Evolutionary conservation across 2,329 filamentous ascomycete genomes (phyloP).

Genomic region (Sclerotinia nivalis): DNA sequence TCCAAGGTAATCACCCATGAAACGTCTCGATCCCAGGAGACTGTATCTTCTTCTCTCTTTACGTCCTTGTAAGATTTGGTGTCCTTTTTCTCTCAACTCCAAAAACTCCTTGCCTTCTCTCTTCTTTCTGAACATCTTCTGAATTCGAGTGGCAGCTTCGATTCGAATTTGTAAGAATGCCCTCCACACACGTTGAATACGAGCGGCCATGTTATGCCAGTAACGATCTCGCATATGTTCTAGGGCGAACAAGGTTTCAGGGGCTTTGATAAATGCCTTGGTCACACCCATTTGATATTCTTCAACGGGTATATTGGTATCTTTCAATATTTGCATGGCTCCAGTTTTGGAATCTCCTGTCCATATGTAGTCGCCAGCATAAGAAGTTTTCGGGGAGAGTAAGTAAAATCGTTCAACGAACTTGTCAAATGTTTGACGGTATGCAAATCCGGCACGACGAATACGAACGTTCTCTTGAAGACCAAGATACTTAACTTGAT

Average conservation of each 20-base stretch:
- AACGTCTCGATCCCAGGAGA: slow-evolving; percentile 85
- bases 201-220: slow-evolving; percentile 99
- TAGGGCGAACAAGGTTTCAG: slow-evolving; percentile 92
- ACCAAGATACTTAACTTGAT: slow-evolving; percentile 98
- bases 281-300: slow-evolving; percentile 97
- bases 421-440: slow-evolving; percentile 95
- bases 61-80: slow-evolving; percentile 74
- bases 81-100: slow-evolving; percentile 83
- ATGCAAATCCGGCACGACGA: slow-evolving; percentile 92
- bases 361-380: slow-evolving; percentile 97
- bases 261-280: slow-evolving; percentile 97
- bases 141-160: slow-evolving; percentile 91
- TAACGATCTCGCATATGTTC: slow-evolving; percentile 98
- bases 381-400: slow-evolving; percentile 89
- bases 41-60: slow-evolving; percentile 93
- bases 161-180: slow-evolving; percentile 91
- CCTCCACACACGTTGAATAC: slow-evolving; percentile 96
- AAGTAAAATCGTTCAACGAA: slow-evolving; percentile 98
- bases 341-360: slow-evolving; percentile 83
- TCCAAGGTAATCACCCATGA: slow-evolving; percentile 92
- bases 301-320: slow-evolving; percentile 91
- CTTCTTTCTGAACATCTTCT: slow-evolving; percentile 93
- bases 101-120: slow-evolving; percentile 87
- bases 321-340: slow-evolving; percentile 89
- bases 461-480: slow-evolving; percentile 99